Percentiles rank a stretch among this genome's conserved stretches.
These are phyloP conservation scores for Pichia nanzhaoensis DNA, from an alignment of 805 yeast species.

Conservation along the genomic window DNA sequence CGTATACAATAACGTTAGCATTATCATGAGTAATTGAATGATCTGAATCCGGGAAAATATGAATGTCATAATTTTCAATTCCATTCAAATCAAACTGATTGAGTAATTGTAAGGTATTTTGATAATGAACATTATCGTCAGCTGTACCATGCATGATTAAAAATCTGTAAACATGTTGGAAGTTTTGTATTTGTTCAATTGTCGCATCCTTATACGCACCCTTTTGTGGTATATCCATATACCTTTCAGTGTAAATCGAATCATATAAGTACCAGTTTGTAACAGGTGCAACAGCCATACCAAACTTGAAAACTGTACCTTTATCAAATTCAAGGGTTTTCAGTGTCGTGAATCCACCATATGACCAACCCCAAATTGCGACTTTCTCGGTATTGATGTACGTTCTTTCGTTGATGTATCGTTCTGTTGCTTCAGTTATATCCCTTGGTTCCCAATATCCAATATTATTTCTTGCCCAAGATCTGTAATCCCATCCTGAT, in stretches of 20 bases:
- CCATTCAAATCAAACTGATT: slow-evolving; percentile 46
- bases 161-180: slow-evolving; percentile 47
- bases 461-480: slow-evolving; percentile 48
- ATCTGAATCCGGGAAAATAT: slow-evolving; percentile 88
- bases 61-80: slow-evolving; percentile 78
- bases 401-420: slow-evolving; percentile 39
- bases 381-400: slow-evolving; percentile 48
- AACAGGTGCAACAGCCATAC: slow-evolving; percentile 82
- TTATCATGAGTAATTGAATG: slow-evolving; percentile 78
- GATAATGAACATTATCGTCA: slow-evolving; percentile 79
- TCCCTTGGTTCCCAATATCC: slow-evolving; percentile 80
- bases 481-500: slow-evolving; percentile 59
- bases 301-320: slow-evolving; percentile 60
- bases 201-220: slow-evolving; percentile 45
- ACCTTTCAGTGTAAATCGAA: slow-evolving; percentile 74
- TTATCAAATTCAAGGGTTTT: slow-evolving; percentile 66
- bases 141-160: slow-evolving; percentile 77
- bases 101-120: slow-evolving; percentile 55
- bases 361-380: slow-evolving; percentile 86
- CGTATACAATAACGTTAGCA: slow-evolving; percentile 68
- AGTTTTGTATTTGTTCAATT: slow-evolving; percentile 35
- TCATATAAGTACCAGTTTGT: slow-evolving; percentile 73
- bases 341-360: slow-evolving; percentile 73
- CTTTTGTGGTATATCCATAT: slow-evolving; percentile 50
- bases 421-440: slow-evolving; percentile 43